These are phyloP conservation scores for Solanum hybrid DNA, from an alignment of 305 asterid species.

Conservation along the genomic window DNA sequence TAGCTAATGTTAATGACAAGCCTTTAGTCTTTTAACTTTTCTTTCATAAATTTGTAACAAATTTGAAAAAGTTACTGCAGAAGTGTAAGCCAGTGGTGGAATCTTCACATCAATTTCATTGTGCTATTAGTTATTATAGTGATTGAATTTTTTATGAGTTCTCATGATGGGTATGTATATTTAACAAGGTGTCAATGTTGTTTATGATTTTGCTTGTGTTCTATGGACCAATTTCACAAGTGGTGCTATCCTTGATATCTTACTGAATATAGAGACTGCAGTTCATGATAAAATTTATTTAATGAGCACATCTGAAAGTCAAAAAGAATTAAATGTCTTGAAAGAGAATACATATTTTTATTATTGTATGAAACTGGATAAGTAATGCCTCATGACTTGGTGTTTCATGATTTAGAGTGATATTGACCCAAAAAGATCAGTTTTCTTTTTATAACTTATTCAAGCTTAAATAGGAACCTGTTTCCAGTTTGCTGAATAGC, in stretches of 20 bases:
- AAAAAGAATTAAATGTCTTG: not conserved
- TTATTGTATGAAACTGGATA: not conserved
- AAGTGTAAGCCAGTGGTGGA: not conserved
- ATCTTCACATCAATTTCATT: not conserved
- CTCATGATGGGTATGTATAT: not conserved
- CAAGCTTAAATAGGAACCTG: not conserved
- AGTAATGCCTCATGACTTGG: not conserved
- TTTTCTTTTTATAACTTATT: not conserved
- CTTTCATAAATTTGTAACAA: conserved; percentile 2
- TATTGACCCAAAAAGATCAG: not conserved
- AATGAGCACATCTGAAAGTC: not conserved
- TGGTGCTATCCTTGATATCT: not conserved
- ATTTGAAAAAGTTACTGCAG: not conserved
- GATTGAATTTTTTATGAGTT: not conserved
- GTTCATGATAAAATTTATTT: not conserved
- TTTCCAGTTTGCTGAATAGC: not conserved
- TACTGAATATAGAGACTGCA: not conserved
- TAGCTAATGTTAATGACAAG: not conserved
- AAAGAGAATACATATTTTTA: not conserved
- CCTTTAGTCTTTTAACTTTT: not conserved
- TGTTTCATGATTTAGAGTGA: not conserved
- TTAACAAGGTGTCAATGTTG: not conserved
- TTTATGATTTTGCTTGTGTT: not conserved
- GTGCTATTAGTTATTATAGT: not conserved
- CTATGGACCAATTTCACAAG: not conserved